Percentiles rank a stretch among this genome's conserved stretches.
Conservation (phyloP, 1,139 yeast species). For the Nakaseomyces glabratus region DNA sequence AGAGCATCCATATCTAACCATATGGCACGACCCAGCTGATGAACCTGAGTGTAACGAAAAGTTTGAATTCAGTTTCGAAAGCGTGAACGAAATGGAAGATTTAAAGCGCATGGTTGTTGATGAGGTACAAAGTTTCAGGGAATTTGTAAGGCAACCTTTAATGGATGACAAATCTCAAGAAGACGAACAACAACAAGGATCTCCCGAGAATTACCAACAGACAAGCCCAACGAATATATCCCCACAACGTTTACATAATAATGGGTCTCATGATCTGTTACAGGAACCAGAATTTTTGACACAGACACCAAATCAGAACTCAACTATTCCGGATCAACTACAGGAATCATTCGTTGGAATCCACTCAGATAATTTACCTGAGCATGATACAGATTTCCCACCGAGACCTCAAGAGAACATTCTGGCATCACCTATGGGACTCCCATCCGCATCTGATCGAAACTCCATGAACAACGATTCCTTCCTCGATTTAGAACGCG, state of each 20-base stretch:
- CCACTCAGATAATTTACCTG: slow-evolving; percentile 34
- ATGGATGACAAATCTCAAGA: slow-evolving; percentile 45
- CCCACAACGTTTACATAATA: slow-evolving; percentile 16
- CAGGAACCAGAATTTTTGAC: slow-evolving; percentile 6
- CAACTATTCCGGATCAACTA: slow-evolving; percentile 21
- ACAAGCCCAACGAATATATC: slow-evolving; percentile 15
- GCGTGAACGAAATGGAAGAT: slow-evolving; percentile 66
- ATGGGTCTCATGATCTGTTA: background rate
- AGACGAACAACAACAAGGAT: slow-evolving; percentile 19
- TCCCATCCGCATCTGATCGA: slow-evolving; percentile 12
- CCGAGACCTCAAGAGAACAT: slow-evolving; percentile 37
- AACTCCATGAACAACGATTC: slow-evolving; percentile 24
- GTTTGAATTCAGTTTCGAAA: slow-evolving; percentile 87
- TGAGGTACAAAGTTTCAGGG: slow-evolving; percentile 75
- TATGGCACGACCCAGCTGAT: slow-evolving; percentile 96
- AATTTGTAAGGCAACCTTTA: slow-evolving; percentile 64
- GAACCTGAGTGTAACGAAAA: slow-evolving; percentile 79
- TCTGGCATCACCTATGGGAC: slow-evolving; percentile 21
- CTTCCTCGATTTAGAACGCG: slow-evolving; percentile 44
- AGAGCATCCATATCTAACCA: slow-evolving; percentile 75
- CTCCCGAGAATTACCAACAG: slow-evolving; percentile 23
- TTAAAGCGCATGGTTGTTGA: slow-evolving; percentile 73
- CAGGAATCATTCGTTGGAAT: slow-evolving; percentile 30
- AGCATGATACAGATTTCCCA: slow-evolving; percentile 35
- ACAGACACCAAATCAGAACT: slow-evolving; percentile 20